Percentiles rank a stretch among this genome's conserved stretches.
Evolutionary conservation across 164 flowering plant genomes (phyloP).

Genomic region (Brasenia schreberi): DNA sequence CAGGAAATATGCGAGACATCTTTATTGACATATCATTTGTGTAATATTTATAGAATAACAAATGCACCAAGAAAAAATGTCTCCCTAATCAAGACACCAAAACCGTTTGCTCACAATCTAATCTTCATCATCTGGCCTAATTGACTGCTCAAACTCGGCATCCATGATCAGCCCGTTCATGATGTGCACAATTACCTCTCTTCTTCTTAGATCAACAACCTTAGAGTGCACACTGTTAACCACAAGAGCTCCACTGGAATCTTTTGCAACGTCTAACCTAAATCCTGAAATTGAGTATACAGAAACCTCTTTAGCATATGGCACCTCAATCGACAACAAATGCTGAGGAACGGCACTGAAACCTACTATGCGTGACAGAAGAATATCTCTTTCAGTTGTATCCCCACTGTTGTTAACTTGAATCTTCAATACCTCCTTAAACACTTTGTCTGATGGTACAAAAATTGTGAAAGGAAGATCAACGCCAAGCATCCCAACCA

Average conservation of each 20-base stretch:
- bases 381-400: conserved; percentile 31
- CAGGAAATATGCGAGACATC: too few relatives aligned
- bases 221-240: conserved; percentile 49
- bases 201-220: conserved; percentile 31
- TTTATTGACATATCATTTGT: too few relatives aligned
- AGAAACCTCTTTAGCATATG: conserved; percentile 18
- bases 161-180: conserved; percentile 91
- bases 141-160: conserved; percentile 60
- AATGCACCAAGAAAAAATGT: too few relatives aligned
- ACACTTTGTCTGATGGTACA: conserved; percentile 61
- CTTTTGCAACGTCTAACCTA: conserved; percentile 28
- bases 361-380: conserved; percentile 54
- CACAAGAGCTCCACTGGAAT: conserved; percentile 26
- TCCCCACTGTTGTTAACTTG: conserved; percentile 15
- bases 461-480: conserved; percentile 82
- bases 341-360: conserved; percentile 57
- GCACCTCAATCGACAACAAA: conserved; percentile 25
- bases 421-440: conserved; percentile 40
- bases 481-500: conserved; percentile 71
- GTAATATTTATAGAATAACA: too few relatives aligned
- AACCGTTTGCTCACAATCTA: not conserved
- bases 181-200: conserved; percentile 50
- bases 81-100: too few relatives aligned
- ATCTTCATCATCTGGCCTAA: conserved; percentile 30
- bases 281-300: conserved; percentile 71